phyloP scores from a whole-genome alignment of 2,329 filamentous ascomycete genomes.

The Tolypocladium inflatum region DNA sequence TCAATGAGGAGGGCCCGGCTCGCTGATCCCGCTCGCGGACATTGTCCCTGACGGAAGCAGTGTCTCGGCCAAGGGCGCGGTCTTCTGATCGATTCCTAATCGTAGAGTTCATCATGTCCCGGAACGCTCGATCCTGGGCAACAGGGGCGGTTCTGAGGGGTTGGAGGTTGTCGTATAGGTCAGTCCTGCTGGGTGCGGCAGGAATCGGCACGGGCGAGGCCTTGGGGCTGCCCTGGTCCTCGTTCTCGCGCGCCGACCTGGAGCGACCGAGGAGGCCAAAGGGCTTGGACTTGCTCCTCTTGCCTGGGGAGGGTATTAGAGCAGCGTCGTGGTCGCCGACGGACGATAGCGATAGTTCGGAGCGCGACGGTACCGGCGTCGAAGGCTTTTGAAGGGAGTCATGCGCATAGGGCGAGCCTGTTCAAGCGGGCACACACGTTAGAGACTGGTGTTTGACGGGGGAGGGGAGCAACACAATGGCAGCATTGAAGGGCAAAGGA shows the following conservation, averaged over 20 bases:
- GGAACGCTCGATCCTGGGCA: slow-evolving; percentile 56
- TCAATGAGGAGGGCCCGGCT: slow-evolving; percentile 39
- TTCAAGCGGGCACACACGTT: slow-evolving; percentile 9
- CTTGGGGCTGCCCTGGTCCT: slow-evolving; percentile 32
- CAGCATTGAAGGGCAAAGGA: neutral
- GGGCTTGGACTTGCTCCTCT: slow-evolving; percentile 44
- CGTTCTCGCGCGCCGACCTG: slow-evolving; percentile 42
- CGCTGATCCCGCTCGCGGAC: slow-evolving; percentile 39
- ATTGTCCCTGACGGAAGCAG: slow-evolving; percentile 29
- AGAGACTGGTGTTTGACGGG: neutral
- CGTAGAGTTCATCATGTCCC: slow-evolving; percentile 56
- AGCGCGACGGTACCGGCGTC: slow-evolving; percentile 34
- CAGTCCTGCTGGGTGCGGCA: slow-evolving; percentile 14
- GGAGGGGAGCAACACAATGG: neutral
- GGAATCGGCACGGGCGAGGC: slow-evolving; percentile 17
- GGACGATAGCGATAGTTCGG: slow-evolving; percentile 43
- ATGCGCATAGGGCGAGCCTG: slow-evolving; percentile 17
- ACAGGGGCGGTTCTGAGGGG: slow-evolving; percentile 53
- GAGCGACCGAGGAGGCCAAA: slow-evolving; percentile 44
- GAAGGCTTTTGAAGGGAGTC: slow-evolving; percentile 27
- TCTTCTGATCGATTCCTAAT: slow-evolving; percentile 67
- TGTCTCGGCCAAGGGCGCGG: slow-evolving; percentile 40
- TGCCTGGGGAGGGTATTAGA: slow-evolving; percentile 23
- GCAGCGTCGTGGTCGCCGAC: slow-evolving; percentile 35
- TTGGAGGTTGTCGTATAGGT: slow-evolving; percentile 18